A percentile compares a stretch with the other conserved stretches of the same genome.
Conservation (phyloP, 495 filamentous ascomycete species). For the Podospora tetraspora region DNA sequence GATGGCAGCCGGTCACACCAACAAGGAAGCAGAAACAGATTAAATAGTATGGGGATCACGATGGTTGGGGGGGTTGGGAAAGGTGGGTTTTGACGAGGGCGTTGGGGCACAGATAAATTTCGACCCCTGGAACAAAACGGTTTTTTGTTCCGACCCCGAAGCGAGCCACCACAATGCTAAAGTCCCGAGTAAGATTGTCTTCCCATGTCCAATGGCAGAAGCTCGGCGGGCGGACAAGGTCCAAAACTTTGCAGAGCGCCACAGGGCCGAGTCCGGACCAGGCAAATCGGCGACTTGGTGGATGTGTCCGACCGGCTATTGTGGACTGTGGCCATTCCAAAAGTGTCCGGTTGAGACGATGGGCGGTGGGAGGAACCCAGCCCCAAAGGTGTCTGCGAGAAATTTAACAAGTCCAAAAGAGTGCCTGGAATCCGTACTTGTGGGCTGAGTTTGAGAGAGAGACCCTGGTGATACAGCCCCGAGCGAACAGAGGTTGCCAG, state of each 20-base stretch:
- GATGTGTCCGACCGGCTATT: background rate
- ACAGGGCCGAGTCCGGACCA: background rate
- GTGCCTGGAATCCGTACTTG: too few species aligned
- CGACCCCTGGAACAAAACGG: background rate
- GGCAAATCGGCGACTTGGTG: background rate
- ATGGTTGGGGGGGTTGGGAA: background rate
- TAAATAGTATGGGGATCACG: background rate
- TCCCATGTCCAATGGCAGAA: background rate
- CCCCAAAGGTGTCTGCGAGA: background rate
- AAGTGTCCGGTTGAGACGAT: background rate
- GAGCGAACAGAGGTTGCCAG: background rate
- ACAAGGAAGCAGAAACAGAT: background rate
- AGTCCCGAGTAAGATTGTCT: background rate
- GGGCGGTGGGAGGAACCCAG: background rate
- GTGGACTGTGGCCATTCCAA: background rate
- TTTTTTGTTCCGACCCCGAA: background rate
- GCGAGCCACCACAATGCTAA: background rate
- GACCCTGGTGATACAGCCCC: background rate
- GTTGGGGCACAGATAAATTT: background rate
- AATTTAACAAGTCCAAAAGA: background rate
- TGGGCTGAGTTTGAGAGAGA: background rate
- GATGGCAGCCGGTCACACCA: background rate
- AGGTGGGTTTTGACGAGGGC: background rate
- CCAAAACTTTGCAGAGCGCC: background rate
- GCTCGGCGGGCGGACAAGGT: background rate